Conservation (phyloP, 1,139 yeast genomes). For the Kodamaea suecica region DNA sequence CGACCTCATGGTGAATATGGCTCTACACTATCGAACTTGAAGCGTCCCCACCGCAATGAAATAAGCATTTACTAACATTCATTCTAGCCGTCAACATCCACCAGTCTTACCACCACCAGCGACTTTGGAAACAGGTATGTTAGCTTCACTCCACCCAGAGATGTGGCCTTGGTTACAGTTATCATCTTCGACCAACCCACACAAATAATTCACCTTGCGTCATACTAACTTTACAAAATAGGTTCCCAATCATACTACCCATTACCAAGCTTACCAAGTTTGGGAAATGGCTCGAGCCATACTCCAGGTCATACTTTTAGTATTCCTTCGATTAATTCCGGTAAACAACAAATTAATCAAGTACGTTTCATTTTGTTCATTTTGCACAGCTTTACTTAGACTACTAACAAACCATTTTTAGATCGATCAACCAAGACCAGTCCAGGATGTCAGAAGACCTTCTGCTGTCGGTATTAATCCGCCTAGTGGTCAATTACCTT, state of each 20-base stretch:
- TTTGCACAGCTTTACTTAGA: slow-evolving; percentile 11
- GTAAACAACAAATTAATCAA: slow-evolving; percentile 24
- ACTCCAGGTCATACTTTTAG: slow-evolving; percentile 41
- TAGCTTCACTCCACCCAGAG: slow-evolving; percentile 1
- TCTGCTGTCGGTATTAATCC: slow-evolving; percentile 22
- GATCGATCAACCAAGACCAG: slow-evolving; percentile 22
- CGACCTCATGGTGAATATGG: too few species aligned
- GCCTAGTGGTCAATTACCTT: slow-evolving; percentile 23
- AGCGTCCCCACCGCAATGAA: too few species aligned
- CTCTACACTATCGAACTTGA: too few species aligned
- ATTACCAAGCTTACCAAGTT: slow-evolving; percentile 50
- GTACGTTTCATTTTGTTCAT: slow-evolving; percentile 22
- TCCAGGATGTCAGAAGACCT: slow-evolving; percentile 25
- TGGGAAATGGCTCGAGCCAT: slow-evolving; percentile 42
- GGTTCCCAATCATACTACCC: slow-evolving; percentile 52
- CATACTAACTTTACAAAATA: slow-evolving; percentile 21
- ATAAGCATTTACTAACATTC: too few species aligned
- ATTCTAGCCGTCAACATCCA: slow-evolving; percentile 44
- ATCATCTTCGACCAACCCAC: slow-evolving; percentile 1
- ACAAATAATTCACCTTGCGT: background rate
- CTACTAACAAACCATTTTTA: slow-evolving; percentile 14
- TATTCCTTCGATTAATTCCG: slow-evolving; percentile 46
- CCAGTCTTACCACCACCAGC: slow-evolving; percentile 60
- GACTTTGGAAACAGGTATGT: slow-evolving; percentile 49
- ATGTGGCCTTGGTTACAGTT: background rate